Evolutionary conservation across 176 grass and related monocot genomes (phyloP), one percentile per base, ranked within the genome.

Genomic region (Oryza meyeriana): DNA sequence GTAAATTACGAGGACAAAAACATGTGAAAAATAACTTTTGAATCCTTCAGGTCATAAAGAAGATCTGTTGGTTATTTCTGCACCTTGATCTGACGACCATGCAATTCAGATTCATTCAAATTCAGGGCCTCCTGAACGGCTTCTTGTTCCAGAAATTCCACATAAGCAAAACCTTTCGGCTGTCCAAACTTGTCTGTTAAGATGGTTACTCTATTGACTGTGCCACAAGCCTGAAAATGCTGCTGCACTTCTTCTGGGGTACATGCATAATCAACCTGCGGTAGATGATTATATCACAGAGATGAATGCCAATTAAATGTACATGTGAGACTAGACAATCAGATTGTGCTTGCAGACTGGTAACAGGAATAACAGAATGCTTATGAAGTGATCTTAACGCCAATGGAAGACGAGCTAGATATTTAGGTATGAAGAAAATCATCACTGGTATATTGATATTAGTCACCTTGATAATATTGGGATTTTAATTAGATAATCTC

Each of bases 151-250:
- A 92, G 87, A 81, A 92, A 92, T 87, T 92, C 83, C 38, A 92
- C 87, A 4, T 89, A 87, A 68, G 90, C 90, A 77, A 92, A 92
- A 38, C 90, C 90, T 80, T 89, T 92, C 18, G 80, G 87, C 30
- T 87, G 87, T 48, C 90, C 87, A 77, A 86, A 92, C 71, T 92
- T 89, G 76, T 92, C 90, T 12, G 87, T 89, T 76, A 92, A 86
- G 64, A 89, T 92, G 22, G 87, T 89, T 57, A 89, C 90, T 65
- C 87, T 71, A 50, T 92, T 92, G 24, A 92, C 87, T 14, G 80
- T 92, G 47, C 90, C 90, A 81, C 90, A 89, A 29, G 80, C 87
- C 86, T 89, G 90, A 45, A 92, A 92, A 83, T 92, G 90, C 64
- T 89, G 83, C 80, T 92, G 90, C 66, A 89, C 87, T 89, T 89